A percentile compares a stretch with the other conserved stretches of the same genome.
Conservation (phyloP, 2,329 filamentous ascomycete species). For the Podosphaera fusca region DNA sequence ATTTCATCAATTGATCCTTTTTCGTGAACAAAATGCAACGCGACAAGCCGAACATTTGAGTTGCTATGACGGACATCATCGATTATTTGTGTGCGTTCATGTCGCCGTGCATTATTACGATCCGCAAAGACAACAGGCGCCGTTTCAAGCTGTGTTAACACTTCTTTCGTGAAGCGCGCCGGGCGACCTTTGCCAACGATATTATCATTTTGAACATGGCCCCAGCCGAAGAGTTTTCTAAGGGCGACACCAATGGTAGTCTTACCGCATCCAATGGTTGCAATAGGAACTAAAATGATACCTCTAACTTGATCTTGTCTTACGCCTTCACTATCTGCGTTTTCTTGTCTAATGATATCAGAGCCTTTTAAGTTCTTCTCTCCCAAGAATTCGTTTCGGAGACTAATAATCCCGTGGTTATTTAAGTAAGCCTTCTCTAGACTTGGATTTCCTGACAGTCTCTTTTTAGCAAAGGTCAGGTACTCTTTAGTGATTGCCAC, state of each 20-base stretch:
- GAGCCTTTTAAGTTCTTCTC: constrained; percentile 68
- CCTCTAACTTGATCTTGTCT: constrained; percentile 36
- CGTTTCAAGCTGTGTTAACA: constrained; percentile 39
- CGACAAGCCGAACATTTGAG: constrained; percentile 48
- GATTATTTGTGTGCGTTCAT: constrained; percentile 74
- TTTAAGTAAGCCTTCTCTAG: constrained; percentile 51
- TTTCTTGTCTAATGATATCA: constrained; percentile 63
- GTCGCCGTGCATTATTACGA: constrained; percentile 76
- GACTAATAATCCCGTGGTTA: constrained; percentile 85
- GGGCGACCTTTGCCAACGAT: constrained; percentile 61
- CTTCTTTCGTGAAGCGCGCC: constrained; percentile 49
- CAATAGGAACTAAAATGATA: constrained; percentile 69
- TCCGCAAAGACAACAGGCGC: constrained; percentile 67
- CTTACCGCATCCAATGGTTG: constrained; percentile 90
- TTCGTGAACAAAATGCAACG: constrained; percentile 72
- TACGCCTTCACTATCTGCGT: constrained; percentile 24
- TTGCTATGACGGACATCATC: constrained; percentile 46
- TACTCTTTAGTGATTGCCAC: constrained; percentile 78
- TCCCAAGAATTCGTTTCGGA: constrained; percentile 70
- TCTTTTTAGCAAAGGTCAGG: constrained; percentile 53
- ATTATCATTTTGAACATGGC: constrained; percentile 91
- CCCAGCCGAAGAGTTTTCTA: constrained; percentile 67
- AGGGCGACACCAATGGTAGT: constrained; percentile 75
- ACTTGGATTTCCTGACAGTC: constrained; percentile 42
- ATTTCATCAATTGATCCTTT: constrained; percentile 43